Base-by-base conservation (phyloP, 305 asterid genomes). In the Solanum hybrid region DNA sequence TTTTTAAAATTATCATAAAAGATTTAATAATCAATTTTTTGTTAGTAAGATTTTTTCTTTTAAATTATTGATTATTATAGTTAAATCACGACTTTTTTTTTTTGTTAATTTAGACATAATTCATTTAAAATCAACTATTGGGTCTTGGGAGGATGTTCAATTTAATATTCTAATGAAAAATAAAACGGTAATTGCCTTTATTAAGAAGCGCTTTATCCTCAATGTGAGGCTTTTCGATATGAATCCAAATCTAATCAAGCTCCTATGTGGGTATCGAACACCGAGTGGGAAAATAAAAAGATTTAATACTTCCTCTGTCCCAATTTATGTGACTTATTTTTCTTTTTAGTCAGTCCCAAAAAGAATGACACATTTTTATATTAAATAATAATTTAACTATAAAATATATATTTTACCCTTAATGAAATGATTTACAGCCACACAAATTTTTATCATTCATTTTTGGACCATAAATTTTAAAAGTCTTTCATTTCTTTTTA, bases 401-500 rank as follows among this genome's bases (percentile, higher is more conserved):
- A 45, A 14, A 45, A 45, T 45, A 14, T 45, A 0, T 45, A 45
- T 45, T 45, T 45, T 45, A 14, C 1, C 22, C 0, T 0, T 45
- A 45, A 45, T 45, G 3, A 45, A 45, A 45, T 45, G 32, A 32
- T 32, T 32, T 32, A 32, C 35, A 32, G 35, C 6, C 35, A 32
- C 35, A 32, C 35, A 32, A 32, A 32, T 32, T 0, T 32, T 32
- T 32, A 82, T 32, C 36, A 34, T 34, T 34, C 36, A 34, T 34
- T 34, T n/a, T n/a, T n/a, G n/a, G n/a, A n/a, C n/a, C n/a, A n/a
- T n/a, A n/a, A n/a, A n/a, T n/a, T n/a, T n/a, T n/a, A n/a, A n/a
- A n/a, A n/a, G n/a, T n/a, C n/a, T n/a, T 34, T 34, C 36, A 34
- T 34, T 34, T 5, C 14, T 45, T 45, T 45, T 14, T 13, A 45